phyloP scores from a whole-genome alignment of 108 stramenopile species.

The Nitzschia sp. region DNA sequence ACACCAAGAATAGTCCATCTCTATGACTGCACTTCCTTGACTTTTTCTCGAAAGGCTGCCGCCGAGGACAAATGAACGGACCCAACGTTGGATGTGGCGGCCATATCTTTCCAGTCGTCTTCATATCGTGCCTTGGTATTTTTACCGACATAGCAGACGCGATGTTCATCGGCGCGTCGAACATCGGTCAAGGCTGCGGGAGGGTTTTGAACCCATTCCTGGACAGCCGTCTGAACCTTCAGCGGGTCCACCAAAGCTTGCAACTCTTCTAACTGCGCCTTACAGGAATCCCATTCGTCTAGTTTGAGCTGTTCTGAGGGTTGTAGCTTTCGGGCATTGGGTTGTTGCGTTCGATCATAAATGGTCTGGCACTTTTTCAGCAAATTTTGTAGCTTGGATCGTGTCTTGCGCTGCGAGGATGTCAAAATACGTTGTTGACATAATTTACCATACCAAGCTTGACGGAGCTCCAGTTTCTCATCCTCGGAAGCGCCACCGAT shows the following conservation, averaged over 20 bases:
- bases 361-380: conserved; percentile 53
- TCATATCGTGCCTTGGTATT: conserved; percentile 60
- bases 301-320: conserved; percentile 51
- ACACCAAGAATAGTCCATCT: no score
- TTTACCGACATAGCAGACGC: conserved; percentile 70
- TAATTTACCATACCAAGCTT: conserved; percentile 79
- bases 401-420: conserved; percentile 52
- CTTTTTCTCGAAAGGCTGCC: conserved; percentile 30
- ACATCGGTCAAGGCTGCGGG: conserved; percentile 80
- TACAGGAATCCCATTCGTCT: conserved; percentile 32
- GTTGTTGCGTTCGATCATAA: neutral
- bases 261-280: conserved; percentile 48
- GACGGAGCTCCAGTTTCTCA: conserved; percentile 51
- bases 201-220: conserved; percentile 73
- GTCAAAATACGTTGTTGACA: conserved; percentile 71
- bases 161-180: conserved; percentile 82
- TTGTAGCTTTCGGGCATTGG: conserved; percentile 30
- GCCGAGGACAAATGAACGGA: conserved; percentile 24
- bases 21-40: conserved; percentile 1
- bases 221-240: conserved; percentile 44
- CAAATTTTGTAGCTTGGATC: conserved; percentile 35
- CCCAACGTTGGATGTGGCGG: conserved; percentile 46
- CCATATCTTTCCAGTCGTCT: conserved; percentile 77
- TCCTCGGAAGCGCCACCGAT: conserved; percentile 62
- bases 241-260: conserved; percentile 36